phyloP scores from a whole-genome alignment of 2,329 filamentous ascomycete species.

The Teratosphaeria viscida region DNA sequence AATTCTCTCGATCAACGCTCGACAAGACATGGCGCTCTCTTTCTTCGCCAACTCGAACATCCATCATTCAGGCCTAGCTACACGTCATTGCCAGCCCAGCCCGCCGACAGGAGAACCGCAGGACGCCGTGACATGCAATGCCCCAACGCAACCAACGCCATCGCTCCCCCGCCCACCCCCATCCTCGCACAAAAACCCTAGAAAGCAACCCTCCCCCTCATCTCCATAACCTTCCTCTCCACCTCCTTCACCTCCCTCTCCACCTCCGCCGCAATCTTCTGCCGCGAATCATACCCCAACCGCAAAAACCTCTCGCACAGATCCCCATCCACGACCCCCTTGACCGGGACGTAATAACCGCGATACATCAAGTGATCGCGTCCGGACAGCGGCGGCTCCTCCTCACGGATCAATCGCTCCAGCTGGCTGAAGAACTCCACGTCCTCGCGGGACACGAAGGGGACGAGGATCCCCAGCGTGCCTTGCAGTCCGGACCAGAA shows the following conservation, averaged over 20 bases:
- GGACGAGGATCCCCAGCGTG: slow-evolving; percentile 84
- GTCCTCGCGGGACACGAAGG: slow-evolving; percentile 83
- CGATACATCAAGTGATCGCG: slow-evolving; percentile 93
- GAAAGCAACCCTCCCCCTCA: slow-evolving; percentile 29
- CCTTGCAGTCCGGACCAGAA: slow-evolving; percentile 93
- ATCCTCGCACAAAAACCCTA: slow-evolving; percentile 3
- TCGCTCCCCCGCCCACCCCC: not conserved
- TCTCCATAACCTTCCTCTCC: slow-evolving; percentile 70
- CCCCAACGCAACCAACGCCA: not conserved
- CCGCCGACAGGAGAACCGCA: no score
- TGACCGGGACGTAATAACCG: slow-evolving; percentile 90
- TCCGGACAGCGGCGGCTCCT: slow-evolving; percentile 80
- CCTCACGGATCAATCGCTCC: slow-evolving; percentile 74
- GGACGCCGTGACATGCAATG: no score
- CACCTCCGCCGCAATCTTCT: slow-evolving; percentile 86
- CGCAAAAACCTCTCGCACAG: slow-evolving; percentile 85
- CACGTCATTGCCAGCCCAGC: no score
- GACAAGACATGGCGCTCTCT: no score
- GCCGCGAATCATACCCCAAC: slow-evolving; percentile 78
- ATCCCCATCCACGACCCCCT: slow-evolving; percentile 94
- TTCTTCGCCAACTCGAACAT: no score
- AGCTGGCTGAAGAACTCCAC: slow-evolving; percentile 96
- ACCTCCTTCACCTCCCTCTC: slow-evolving; percentile 87
- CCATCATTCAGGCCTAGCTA: no score
- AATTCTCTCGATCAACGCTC: no score